phyloP scores from a whole-genome alignment of 1,139 yeast species.

The Pneumocystis oryctolagi region DNA sequence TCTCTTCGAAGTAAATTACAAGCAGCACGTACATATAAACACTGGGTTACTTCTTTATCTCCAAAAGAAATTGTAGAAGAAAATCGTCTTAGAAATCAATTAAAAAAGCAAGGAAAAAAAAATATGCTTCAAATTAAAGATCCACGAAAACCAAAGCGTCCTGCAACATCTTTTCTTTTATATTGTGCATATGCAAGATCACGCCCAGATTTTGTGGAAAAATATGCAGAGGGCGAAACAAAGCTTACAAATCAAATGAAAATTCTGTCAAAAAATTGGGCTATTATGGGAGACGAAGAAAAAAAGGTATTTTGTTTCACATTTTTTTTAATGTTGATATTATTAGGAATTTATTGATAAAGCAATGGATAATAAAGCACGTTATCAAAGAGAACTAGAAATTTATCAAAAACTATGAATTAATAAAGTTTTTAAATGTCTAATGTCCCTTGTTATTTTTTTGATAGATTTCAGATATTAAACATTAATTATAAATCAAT shows the following conservation, averaged over 20 bases:
- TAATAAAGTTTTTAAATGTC: neutral
- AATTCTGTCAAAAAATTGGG: neutral
- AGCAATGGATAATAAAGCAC: neutral
- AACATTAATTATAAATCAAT: no score
- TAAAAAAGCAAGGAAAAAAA: neutral
- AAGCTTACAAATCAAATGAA: neutral
- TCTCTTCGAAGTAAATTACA: neutral
- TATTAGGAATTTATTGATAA: neutral
- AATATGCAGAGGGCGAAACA: neutral
- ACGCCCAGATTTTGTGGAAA: neutral
- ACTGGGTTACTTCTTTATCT: neutral
- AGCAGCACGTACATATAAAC: neutral
- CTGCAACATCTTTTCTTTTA: neutral
- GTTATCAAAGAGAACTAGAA: neutral
- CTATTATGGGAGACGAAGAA: neutral
- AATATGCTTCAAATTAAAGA: neutral
- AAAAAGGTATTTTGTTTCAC: neutral
- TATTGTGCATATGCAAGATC: neutral
- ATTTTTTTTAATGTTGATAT: neutral
- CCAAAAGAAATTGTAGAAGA: slow-evolving; percentile 1
- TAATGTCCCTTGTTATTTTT: no score
- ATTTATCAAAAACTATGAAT: neutral
- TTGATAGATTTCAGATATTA: no score
- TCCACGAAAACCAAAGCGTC: slow-evolving; percentile 1
- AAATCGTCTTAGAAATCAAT: neutral